Percentiles rank a stretch among this genome's conserved stretches.
These are phyloP conservation scores for Phanerochaete carnosa DNA, from an alignment of 768 basidiomycete species.

Conservation along the genomic window DNA sequence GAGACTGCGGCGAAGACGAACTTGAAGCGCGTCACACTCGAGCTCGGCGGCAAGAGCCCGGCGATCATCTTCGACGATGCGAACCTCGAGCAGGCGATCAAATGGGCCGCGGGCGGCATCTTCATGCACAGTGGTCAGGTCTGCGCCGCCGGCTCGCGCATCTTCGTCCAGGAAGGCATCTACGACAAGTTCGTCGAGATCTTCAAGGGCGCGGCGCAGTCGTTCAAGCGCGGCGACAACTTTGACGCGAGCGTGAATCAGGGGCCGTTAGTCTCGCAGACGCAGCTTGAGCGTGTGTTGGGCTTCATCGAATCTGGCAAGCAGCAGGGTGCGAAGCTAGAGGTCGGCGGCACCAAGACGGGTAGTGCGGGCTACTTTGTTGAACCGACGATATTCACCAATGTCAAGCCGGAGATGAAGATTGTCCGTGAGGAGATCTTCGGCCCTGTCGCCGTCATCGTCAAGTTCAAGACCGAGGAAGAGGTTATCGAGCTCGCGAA, in stretches of 20 bases:
- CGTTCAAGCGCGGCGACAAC: constrained; percentile 40
- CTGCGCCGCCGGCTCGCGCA: constrained; percentile 51
- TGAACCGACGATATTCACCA: constrained; percentile 70
- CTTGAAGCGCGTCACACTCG: constrained; percentile 80
- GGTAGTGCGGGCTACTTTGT: constrained; percentile 70
- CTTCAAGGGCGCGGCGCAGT: constrained; percentile 36
- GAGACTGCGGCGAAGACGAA: constrained; percentile 79
- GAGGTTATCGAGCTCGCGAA: constrained; percentile 36
- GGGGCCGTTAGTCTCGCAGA: constrained; percentile 45
- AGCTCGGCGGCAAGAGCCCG: constrained; percentile 77
- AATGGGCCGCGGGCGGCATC: constrained; percentile 70
- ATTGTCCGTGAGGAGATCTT: constrained; percentile 79
- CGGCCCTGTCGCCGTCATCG: constrained; percentile 73
- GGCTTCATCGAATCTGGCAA: constrained; percentile 75
- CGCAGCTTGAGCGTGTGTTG: constrained; percentile 67
- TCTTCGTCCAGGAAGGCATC: constrained; percentile 53
- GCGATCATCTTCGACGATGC: constrained; percentile 73
- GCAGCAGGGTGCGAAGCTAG: constrained; percentile 64
- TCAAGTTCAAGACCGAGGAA: constrained; percentile 65
- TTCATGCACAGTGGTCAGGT: constrained; percentile 41
- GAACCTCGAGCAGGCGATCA: constrained; percentile 66
- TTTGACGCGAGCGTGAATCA: constrained; percentile 39
- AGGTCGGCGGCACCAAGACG: constrained; percentile 57
- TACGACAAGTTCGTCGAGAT: constrained; percentile 54
- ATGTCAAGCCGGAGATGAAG: constrained; percentile 65